phyloP scores from a whole-genome alignment of 75 land plant species.

The Cupressus sempervirens region DNA sequence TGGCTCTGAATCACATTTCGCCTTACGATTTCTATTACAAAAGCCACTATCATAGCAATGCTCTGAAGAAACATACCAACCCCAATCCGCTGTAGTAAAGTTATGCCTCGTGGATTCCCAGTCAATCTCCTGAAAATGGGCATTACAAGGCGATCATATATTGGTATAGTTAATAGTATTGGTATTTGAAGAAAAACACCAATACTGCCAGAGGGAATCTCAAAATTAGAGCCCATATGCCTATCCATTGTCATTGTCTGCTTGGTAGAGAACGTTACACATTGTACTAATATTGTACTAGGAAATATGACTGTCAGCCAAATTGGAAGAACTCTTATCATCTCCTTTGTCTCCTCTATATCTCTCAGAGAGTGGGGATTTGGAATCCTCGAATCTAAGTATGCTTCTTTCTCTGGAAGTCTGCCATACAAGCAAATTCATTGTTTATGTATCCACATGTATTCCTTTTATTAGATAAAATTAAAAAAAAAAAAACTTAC shows the following conservation, averaged over 20 bases:
- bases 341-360: slow-evolving; percentile 80
- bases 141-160: slow-evolving; percentile 52
- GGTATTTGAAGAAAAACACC: slow-evolving; percentile 48
- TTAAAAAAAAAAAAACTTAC: not conserved
- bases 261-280: slow-evolving; percentile 63
- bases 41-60: slow-evolving; percentile 35
- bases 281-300: slow-evolving; percentile 53
- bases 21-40: slow-evolving; percentile 20
- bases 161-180: slow-evolving; percentile 44
- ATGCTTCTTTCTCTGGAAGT: slow-evolving; percentile 63
- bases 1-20: not conserved
- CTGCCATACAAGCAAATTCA: slow-evolving; percentile 28
- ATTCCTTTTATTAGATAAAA: slow-evolving; percentile 2
- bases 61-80: slow-evolving; percentile 36
- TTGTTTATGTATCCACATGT: slow-evolving; percentile 14
- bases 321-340: slow-evolving; percentile 61
- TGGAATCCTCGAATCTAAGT: slow-evolving; percentile 16
- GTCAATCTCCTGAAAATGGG: slow-evolving; percentile 30
- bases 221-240: slow-evolving; percentile 48
- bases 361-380: slow-evolving; percentile 70
- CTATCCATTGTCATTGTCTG: slow-evolving; percentile 69
- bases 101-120: slow-evolving; percentile 52
- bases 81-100: slow-evolving; percentile 55
- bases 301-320: slow-evolving; percentile 46
- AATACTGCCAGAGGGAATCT: slow-evolving; percentile 70